phyloP scores from a whole-genome alignment of 139 green algal species.

The Zygnema circumcarinatum region DNA sequence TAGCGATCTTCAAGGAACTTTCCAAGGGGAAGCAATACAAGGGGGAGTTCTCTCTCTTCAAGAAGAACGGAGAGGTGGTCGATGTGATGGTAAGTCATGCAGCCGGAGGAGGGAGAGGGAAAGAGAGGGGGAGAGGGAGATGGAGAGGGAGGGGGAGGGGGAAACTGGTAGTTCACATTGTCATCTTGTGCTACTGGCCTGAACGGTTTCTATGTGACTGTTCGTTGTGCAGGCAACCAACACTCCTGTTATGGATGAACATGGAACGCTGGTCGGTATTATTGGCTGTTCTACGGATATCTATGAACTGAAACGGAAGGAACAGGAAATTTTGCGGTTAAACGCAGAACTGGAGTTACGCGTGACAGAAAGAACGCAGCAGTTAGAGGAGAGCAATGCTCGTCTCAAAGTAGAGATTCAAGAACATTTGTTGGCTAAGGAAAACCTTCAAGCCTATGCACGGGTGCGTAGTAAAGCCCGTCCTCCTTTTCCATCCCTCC shows the following conservation, averaged over 20 bases:
- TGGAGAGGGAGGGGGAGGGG: no score
- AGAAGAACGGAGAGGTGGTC: no score
- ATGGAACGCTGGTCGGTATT: constrained; percentile 19
- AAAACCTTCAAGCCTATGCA: constrained; percentile 20
- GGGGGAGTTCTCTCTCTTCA: no score
- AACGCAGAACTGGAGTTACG: constrained; percentile 40
- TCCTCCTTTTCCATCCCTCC: no score
- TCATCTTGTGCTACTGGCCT: no score
- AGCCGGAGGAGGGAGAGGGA: no score
- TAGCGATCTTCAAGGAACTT: no score
- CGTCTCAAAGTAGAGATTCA: constrained; percentile 25
- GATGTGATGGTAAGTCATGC: no score
- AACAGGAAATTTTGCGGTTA: constrained; percentile 33
- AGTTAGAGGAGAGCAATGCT: constrained; percentile 24
- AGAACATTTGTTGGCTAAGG: constrained; percentile 4
- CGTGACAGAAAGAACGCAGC: constrained; percentile 26
- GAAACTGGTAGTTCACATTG: no score
- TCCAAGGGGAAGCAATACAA: no score
- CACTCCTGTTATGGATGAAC: constrained; percentile 39
- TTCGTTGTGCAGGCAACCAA: constrained; percentile 20
- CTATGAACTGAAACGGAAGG: constrained; percentile 33
- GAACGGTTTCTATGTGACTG: no score
- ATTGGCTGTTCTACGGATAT: constrained; percentile 28
- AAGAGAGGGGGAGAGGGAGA: no score
- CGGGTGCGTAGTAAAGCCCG: background rate